Percentiles rank a stretch among this genome's conserved stretches.
These are phyloP conservation scores for Fraxinus excelsior DNA, from an alignment of 257 asterid genomes.

Conservation along the genomic window DNA sequence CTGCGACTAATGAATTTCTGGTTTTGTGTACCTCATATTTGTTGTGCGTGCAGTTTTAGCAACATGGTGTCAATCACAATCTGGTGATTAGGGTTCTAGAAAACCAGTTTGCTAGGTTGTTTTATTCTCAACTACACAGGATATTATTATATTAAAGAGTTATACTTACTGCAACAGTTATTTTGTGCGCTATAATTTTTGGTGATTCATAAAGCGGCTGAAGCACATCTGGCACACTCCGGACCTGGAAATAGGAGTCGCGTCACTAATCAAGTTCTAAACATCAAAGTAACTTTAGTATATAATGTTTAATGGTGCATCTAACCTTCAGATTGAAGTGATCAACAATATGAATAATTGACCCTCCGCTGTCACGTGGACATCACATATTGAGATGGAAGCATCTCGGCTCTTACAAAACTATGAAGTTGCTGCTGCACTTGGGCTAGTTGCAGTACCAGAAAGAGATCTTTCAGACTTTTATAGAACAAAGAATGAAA, in stretches of 20 bases:
- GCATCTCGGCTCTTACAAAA: constrained; percentile 88
- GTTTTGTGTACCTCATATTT: constrained; percentile 11
- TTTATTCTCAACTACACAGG: not conserved
- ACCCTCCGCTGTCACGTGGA: constrained; percentile 96
- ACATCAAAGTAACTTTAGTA: not conserved
- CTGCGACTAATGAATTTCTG: constrained; percentile 47
- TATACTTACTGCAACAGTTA: constrained; percentile 25
- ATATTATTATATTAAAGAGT: constrained; percentile 26
- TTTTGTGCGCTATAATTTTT: too few species aligned
- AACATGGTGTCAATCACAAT: constrained; percentile 18
- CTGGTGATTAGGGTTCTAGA: constrained; percentile 43
- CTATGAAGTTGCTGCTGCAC: constrained; percentile 24
- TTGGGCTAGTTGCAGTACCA: too few species aligned
- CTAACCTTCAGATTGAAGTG: constrained; percentile 78
- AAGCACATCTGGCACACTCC: constrained; percentile 97
- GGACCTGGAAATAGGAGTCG: constrained; percentile 53
- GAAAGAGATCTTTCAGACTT: too few species aligned
- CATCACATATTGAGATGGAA: constrained; percentile 93
- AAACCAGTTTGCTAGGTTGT: too few species aligned
- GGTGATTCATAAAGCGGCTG: constrained; percentile 58
- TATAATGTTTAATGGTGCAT: not conserved
- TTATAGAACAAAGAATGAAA: too few species aligned
- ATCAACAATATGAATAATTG: constrained; percentile 97
- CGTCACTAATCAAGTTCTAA: constrained; percentile 6
- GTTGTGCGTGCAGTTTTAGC: constrained; percentile 9